Evolutionary conservation across 805 yeast species (phyloP), one percentile per base, ranked within the genome.

Genomic region (Saccharomycopsis oosterbeekiorum): DNA sequence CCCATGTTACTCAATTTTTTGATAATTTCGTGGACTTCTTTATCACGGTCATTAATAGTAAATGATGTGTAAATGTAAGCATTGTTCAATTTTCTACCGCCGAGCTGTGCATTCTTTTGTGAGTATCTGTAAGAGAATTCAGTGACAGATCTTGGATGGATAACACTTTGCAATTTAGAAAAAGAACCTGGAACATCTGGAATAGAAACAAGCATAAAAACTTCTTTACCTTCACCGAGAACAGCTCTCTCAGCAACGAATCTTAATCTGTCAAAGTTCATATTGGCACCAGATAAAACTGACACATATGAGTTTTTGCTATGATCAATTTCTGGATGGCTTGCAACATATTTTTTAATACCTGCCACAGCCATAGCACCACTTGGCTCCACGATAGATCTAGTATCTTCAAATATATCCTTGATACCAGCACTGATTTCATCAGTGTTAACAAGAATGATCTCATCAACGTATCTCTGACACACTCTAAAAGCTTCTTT

Each of bases 331-430:
- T 87, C 89, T 9, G 89, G 87, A 67, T 86, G 84, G 29, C 74
- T 71, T 26, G 81, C 78, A 43, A 93, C 80, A 71, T 91, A 94
- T 68, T 85, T 86, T 70, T 89, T 90, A 78, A 92, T 74, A 60
- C 98, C 99, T 1, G 99, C 99, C 56, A 93, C 97, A 2, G 96
- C 79, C 73, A 96, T 80, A 0, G 99, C 99, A 66, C 99, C 99
- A 4, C 97, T 86, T 9, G 99, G 99, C 75, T 94, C 99, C 41
- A 90, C 88, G 61, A 94, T 83, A 65, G 92, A 82, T 73, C 99
- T 82, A 0, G 98, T 93, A 69, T 94, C 99, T 72, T 91, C 96
- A 70, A 94, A 94, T 54, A 94, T 84, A 71, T 94, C 99, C 72
- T 94, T 93, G 66, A 94, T 91, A 53, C 97, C 98, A 21, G 99